Percentiles rank a stretch among this genome's conserved stretches.
Evolutionary conservation across 2,329 filamentous ascomycete species (phyloP).

Genomic region (Coniochaeta hoffmannii): DNA sequence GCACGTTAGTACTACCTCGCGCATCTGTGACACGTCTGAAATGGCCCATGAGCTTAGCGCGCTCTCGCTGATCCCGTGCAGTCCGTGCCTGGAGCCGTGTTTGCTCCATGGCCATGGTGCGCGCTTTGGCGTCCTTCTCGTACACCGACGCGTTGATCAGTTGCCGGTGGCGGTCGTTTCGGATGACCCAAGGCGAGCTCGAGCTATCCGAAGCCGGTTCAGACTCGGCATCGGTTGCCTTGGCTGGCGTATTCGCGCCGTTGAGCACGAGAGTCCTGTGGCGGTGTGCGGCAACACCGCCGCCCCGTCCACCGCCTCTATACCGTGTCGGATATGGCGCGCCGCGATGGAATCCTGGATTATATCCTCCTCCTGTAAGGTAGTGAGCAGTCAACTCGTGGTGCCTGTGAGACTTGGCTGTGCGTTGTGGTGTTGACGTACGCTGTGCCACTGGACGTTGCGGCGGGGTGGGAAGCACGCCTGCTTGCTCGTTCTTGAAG

Average conservation of each 20-base stretch:
- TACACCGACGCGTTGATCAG: constrained; percentile 76
- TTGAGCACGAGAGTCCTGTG: constrained; percentile 60
- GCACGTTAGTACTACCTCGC: constrained; percentile 18
- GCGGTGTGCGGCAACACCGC: constrained; percentile 31
- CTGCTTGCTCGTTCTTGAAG: constrained; percentile 59
- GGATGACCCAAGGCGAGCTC: constrained; percentile 56
- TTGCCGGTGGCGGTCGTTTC: constrained; percentile 70
- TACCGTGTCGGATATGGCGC: constrained; percentile 21
- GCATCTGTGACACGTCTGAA: constrained; percentile 27
- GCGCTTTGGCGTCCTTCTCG: constrained; percentile 62
- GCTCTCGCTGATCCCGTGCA: constrained; percentile 49
- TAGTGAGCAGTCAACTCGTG: background rate
- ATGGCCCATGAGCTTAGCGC: constrained; percentile 44
- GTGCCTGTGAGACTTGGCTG: background rate
- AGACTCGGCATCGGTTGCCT: constrained; percentile 15
- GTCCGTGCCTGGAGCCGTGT: constrained; percentile 52
- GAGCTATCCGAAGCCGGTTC: constrained; percentile 26
- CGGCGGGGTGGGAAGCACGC: constrained; percentile 19
- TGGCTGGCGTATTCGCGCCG: constrained; percentile 20
- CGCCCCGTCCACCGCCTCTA: constrained; percentile 22
- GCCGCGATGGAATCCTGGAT: background rate
- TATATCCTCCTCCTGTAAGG: constrained; percentile 19
- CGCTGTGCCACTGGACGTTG: constrained; percentile 21
- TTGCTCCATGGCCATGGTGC: constrained; percentile 65
- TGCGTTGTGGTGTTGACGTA: constrained; percentile 20